Percentiles rank a stretch among this genome's conserved stretches.
Evolutionary conservation across 2,329 filamentous ascomycete species (phyloP).

Genomic region (Calonectria fujianensis): DNA sequence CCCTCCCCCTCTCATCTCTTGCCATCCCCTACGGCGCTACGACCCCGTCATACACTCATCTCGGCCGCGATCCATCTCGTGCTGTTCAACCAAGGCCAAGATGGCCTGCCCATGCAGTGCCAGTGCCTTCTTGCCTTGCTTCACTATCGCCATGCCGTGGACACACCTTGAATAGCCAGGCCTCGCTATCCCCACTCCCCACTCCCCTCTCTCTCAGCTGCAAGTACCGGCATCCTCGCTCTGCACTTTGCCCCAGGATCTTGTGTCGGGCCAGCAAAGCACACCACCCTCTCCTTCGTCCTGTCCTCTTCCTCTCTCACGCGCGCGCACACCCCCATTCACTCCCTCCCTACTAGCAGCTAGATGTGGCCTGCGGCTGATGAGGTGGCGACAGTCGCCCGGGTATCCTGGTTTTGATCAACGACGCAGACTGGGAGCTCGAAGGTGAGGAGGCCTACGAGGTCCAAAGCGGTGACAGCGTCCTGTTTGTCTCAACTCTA

Average conservation of each 20-base stretch:
- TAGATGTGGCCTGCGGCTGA: constrained; percentile 50
- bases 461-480: constrained; percentile 87
- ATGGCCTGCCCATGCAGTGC: constrained; percentile 17
- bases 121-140: constrained; percentile 14
- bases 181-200: constrained; percentile 42
- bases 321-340: constrained; percentile 23
- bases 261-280: constrained; percentile 22
- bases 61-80: constrained; percentile 11
- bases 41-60: constrained; percentile 21
- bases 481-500: constrained; percentile 96
- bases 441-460: constrained; percentile 95
- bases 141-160: constrained; percentile 19
- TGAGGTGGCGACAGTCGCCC: constrained; percentile 79
- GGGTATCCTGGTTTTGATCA: constrained; percentile 96
- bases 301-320: constrained; percentile 2
- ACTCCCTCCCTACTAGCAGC: constrained; percentile 27
- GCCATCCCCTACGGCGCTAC: constrained; percentile 18
- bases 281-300: constrained; percentile 8
- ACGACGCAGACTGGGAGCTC: constrained; percentile 98
- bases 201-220: constrained; percentile 35
- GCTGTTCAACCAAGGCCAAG: constrained; percentile 27
- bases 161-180: constrained; percentile 11
- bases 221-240: constrained; percentile 40
- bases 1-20: constrained; percentile 22
- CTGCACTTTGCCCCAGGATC: constrained; percentile 30